phyloP scores from a whole-genome alignment of 129 eudicot genomes.

The Flaveria robusta region DNA sequence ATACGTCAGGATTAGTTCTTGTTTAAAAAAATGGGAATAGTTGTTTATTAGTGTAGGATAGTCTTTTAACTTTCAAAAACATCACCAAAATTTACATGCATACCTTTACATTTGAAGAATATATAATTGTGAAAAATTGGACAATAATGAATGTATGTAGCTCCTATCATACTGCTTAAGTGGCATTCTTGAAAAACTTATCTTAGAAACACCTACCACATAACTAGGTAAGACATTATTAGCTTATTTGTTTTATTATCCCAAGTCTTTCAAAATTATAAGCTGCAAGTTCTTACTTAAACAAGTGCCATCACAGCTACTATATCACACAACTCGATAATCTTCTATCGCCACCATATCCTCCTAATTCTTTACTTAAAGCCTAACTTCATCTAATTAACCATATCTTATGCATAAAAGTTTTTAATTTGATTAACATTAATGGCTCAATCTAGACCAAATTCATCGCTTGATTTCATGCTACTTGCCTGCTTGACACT shows the following conservation, averaged over 20 bases:
- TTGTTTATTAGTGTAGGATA: constrained; percentile 16
- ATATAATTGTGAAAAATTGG: constrained; percentile 15
- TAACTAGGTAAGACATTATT: background rate
- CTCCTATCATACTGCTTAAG: background rate
- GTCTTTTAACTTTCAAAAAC: constrained; percentile 21
- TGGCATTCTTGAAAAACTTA: background rate
- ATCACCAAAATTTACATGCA: constrained; percentile 15
- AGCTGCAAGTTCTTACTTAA: constrained; percentile 1
- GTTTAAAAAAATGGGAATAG: background rate
- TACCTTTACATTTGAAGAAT: background rate
- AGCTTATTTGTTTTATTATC: background rate
- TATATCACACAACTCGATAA: background rate
- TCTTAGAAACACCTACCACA: background rate
- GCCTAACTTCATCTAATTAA: constrained; percentile 18
- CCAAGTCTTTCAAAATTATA: constrained; percentile 8
- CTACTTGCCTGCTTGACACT: too few relatives aligned
- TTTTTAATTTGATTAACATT: background rate
- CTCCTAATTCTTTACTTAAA: background rate
- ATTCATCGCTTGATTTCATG: constrained; percentile 7
- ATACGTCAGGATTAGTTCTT: background rate
- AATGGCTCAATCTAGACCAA: background rate
- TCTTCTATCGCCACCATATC: background rate
- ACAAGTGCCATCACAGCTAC: background rate
- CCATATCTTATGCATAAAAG: background rate
- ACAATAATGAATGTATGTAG: background rate